A percentile compares a stretch with the other conserved stretches of the same genome.
phyloP scores from a whole-genome alignment of 192 early-diverging fungal species.

The Coemansia sp. region DNA sequence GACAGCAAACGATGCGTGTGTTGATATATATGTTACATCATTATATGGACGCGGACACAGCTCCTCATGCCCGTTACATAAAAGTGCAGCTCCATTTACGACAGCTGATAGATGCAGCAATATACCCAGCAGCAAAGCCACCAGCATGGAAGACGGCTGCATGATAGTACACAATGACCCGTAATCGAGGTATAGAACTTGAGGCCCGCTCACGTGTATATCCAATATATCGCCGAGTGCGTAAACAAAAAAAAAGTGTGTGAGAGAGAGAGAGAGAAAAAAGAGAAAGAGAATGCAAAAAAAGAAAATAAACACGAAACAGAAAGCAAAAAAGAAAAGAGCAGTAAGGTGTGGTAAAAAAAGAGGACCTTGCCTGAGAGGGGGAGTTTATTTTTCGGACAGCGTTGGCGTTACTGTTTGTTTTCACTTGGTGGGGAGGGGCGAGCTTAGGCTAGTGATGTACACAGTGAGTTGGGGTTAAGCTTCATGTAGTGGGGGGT shows the following conservation, averaged over 20 bases:
- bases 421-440: neutral
- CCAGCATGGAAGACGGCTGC: conserved; percentile 1
- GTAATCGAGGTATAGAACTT: conserved; percentile 9
- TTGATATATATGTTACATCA: conserved; percentile 43
- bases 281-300: conserved; percentile 3
- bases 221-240: neutral
- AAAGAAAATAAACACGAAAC: conserved; percentile 12
- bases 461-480: neutral
- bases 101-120: conserved; percentile 29
- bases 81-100: conserved; percentile 14
- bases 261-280: neutral
- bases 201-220: conserved; percentile 2
- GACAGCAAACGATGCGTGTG: conserved; percentile 53
- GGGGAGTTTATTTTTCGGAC: conserved; percentile 4
- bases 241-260: neutral
- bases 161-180: conserved; percentile 14
- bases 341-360: conserved; percentile 1
- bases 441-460: neutral
- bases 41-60: conserved; percentile 54
- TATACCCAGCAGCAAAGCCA: conserved; percentile 25
- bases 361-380: neutral
- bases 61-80: conserved; percentile 51
- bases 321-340: neutral
- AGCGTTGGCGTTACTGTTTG: conserved; percentile 37
- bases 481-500: neutral